Conservation (phyloP, 2,329 filamentous ascomycete genomes). For the Endocalyx cinctus region DNA sequence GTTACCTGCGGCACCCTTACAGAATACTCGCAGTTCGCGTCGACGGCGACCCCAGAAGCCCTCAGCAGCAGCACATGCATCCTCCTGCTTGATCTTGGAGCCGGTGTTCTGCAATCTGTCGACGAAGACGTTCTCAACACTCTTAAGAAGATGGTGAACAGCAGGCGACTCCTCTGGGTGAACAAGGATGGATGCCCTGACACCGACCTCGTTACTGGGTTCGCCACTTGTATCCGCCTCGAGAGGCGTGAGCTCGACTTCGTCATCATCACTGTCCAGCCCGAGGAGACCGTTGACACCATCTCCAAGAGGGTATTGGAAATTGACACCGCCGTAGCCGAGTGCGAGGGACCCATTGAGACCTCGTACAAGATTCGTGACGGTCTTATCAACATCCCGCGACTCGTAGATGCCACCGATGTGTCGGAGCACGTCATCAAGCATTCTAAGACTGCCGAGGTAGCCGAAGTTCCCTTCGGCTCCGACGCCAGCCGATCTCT, state of each 20-base stretch:
- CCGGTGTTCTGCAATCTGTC: conserved; percentile 1
- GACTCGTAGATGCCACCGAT: conserved; percentile 1
- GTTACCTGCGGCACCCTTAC: conserved; percentile 2
- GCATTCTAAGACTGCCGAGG: conserved; percentile 1
- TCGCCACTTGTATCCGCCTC: conserved; percentile 16
- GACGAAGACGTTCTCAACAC: conserved; percentile 3
- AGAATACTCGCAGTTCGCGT: conserved; percentile 2
- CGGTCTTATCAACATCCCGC: conserved; percentile 3
- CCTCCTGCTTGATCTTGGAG: conserved; percentile 5
- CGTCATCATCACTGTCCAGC: conserved; percentile 9
- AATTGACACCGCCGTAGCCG: conserved; percentile 1
- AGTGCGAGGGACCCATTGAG: conserved; percentile 3
- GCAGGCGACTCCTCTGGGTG: conserved; percentile 7
- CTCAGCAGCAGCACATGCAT: conserved; percentile 5
- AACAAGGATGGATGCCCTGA: conserved; percentile 11
- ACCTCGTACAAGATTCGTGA: conserved; percentile 4
- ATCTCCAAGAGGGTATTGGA: conserved; percentile 5
- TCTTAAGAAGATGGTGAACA: conserved; percentile 5
- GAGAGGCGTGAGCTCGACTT: conserved; percentile 16
- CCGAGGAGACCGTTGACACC: not conserved
- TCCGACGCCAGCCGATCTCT: conserved; percentile 3
- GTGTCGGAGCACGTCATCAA: conserved; percentile 6
- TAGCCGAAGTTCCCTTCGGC: conserved; percentile 3
- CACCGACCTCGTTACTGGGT: conserved; percentile 16
- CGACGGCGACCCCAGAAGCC: conserved; percentile 1